phyloP scores from a whole-genome alignment of 2,329 filamentous ascomycete species.

The Fusarium succisae region DNA sequence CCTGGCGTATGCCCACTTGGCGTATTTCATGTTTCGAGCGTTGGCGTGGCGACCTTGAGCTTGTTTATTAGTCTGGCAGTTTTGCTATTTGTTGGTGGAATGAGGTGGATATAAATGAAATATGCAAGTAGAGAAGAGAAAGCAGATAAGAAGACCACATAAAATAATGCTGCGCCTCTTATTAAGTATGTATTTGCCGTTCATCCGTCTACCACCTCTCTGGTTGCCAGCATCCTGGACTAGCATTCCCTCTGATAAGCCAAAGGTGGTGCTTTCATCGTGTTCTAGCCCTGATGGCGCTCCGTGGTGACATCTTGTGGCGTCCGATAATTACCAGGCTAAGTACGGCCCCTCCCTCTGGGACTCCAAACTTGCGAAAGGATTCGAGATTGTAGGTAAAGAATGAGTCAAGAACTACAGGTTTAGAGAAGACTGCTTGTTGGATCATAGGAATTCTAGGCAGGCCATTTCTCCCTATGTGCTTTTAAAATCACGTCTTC shows the following conservation, averaged over 20 bases:
- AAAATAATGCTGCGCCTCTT: background rate
- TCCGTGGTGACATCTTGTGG: background rate
- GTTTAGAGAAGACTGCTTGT: background rate
- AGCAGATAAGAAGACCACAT: rapidly evolving
- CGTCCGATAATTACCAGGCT: background rate
- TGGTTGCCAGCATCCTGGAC: too few relatives aligned
- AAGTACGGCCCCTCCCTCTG: background rate
- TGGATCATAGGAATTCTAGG: rapidly evolving
- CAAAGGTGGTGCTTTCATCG: background rate
- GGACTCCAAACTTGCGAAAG: too few relatives aligned
- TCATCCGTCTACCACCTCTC: background rate
- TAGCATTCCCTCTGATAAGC: background rate
- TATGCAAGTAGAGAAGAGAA: too few relatives aligned
- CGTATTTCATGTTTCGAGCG: background rate
- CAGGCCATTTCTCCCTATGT: rapidly evolving
- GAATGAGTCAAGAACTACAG: background rate
- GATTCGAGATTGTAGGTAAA: background rate
- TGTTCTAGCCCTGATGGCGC: background rate
- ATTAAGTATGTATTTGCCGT: background rate
- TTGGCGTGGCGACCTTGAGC: too few relatives aligned
- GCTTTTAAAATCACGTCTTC: background rate
- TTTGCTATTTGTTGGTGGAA: too few relatives aligned
- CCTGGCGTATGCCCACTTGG: background rate
- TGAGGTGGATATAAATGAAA: background rate
- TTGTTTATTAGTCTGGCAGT: background rate